Evolutionary conservation across 345 rosid species (phyloP).

Genomic region (Pugionium cornutum): DNA sequence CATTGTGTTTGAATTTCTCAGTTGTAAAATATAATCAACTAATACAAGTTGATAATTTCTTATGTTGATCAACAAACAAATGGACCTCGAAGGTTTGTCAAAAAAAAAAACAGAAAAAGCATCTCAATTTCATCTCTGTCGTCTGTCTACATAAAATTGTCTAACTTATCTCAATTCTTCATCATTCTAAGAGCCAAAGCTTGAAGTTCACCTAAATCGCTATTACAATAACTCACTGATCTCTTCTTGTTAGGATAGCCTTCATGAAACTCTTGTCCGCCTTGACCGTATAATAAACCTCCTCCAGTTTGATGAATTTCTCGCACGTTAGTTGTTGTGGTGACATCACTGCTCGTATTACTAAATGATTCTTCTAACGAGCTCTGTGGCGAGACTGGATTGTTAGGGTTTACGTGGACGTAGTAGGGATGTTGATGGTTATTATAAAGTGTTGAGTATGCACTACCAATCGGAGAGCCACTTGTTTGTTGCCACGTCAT

Average conservation of each 20-base stretch:
- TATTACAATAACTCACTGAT: conserved; percentile 38
- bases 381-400: conserved; percentile 66
- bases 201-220: conserved; percentile 79
- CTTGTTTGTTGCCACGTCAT: conserved; percentile 33
- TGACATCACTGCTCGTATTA: conserved; percentile 38
- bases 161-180: conserved; percentile 52
- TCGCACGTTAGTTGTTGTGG: conserved; percentile 27
- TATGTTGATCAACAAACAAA: too few species aligned
- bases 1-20: too few species aligned
- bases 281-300: conserved; percentile 27
- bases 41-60: too few species aligned
- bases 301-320: conserved; percentile 30
- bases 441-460: conserved; percentile 35
- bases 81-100: too few species aligned
- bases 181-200: conserved; percentile 84
- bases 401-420: conserved; percentile 46
- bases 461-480: conserved; percentile 40
- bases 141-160: conserved; percentile 23
- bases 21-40: too few species aligned
- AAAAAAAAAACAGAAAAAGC: neutral
- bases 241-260: conserved; percentile 40
- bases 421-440: conserved; percentile 24
- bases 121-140: neutral
- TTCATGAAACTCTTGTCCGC: conserved; percentile 39
- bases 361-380: conserved; percentile 66